Evolutionary conservation across 345 rosid species (phyloP), one percentile per base, ranked within the genome.

Genomic region (Luvunga scandens): DNA sequence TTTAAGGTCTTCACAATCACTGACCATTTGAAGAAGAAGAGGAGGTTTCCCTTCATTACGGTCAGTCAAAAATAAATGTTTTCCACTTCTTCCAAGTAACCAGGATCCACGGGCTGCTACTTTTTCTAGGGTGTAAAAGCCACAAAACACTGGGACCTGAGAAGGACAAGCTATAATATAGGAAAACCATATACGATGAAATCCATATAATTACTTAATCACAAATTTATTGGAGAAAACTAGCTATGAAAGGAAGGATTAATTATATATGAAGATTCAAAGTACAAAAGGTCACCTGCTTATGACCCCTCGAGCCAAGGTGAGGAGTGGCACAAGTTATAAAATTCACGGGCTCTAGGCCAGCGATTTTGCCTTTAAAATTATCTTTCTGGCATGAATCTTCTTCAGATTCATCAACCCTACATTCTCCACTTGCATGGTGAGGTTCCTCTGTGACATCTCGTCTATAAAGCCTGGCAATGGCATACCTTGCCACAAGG

Each of bases 261-360:
- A 4, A 4, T 59, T n/a, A 70, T 12, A 71, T 56, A 42, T 30
- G 55, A 73, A 48, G 21, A 59, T 27, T 61, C 72, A 56, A 73
- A 56, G 25, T 68, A 73, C 9, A 61, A 75, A 19, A 45, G 56
- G 62, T 78, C 65, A 93, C 98, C 95, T 95, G 98, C 78, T 88
- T 93, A 85, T 91, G 98, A 84, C 98, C 87, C 77, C 89, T 85
- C 56, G 95, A 91, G 79, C 98, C 98, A 72, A 95, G 97, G 84
- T 95, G 98, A 36, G 98, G 98, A 1, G 90, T 86, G 33, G 98
- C 98, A 81, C 83, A 83, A 31, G 98, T 95, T 81, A 95, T 90
- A 81, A 95, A 95, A 83, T 85, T 90, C 79, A 89, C 42, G 68
- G 98, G 97, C 79, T 91, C 93, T 75, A 95, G 80, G 79, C 97